phyloP scores from a whole-genome alignment of 2,329 filamentous ascomycete species.

The Trichophyton mentagrophytes region DNA sequence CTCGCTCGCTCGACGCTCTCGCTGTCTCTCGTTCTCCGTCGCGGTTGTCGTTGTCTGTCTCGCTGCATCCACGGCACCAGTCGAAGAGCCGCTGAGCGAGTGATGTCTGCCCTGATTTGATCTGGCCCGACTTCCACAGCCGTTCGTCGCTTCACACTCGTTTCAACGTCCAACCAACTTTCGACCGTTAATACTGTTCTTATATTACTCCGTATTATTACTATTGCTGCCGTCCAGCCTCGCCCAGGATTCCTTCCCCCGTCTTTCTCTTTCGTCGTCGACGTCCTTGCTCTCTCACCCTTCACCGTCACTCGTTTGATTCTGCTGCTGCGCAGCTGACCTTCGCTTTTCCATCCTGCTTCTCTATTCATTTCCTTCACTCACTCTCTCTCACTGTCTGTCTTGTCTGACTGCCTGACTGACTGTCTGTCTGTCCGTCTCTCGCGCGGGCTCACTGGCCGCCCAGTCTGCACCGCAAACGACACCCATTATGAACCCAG shows the following conservation, averaged over 20 bases:
- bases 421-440: background rate
- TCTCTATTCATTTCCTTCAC: background rate
- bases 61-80: background rate
- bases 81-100: background rate
- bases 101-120: background rate
- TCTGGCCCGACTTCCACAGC: background rate
- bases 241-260: background rate
- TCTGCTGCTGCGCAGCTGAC: no score
- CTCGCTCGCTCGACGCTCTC: background rate
- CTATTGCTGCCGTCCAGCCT: background rate
- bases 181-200: background rate
- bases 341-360: background rate
- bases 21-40: background rate
- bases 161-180: background rate
- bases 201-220: background rate
- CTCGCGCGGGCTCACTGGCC: no score
- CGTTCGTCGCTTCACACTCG: background rate
- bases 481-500: background rate
- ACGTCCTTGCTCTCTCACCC: background rate
- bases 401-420: background rate
- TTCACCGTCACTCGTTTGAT: background rate
- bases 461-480: no score
- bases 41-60: background rate
- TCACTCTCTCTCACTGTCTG: background rate
- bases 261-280: background rate